Conservation (phyloP, 345 rosid genomes). For the Sisymbrium irio region DNA sequence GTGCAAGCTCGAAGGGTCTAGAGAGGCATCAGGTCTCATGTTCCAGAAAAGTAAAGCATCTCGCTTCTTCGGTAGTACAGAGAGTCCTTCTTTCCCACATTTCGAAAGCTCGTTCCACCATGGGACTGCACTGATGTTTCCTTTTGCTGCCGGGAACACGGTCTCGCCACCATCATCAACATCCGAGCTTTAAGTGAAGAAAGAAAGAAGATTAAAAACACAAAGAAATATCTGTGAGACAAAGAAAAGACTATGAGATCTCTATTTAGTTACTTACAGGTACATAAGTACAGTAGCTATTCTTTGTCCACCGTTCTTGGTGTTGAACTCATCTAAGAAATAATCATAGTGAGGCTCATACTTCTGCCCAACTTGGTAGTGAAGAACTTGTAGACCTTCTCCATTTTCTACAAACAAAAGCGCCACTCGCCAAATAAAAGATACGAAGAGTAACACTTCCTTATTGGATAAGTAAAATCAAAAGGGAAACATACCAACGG, state of each 20-base stretch:
- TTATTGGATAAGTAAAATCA: too few species aligned
- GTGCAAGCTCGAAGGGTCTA: conserved; percentile 84
- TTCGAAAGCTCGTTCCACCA: conserved; percentile 92
- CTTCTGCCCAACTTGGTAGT: conserved; percentile 95
- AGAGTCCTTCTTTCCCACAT: conserved; percentile 86
- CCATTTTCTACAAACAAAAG: conserved; percentile 63
- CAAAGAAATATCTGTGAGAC: not conserved
- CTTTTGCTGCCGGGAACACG: conserved; percentile 89
- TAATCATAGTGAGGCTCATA: conserved; percentile 96
- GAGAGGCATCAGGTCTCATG: conserved; percentile 88
- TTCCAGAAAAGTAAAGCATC: conserved; percentile 99
- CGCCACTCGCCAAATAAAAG: not conserved
- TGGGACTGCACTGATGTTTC: conserved; percentile 77
- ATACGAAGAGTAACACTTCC: not conserved
- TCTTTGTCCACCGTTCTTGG: conserved; percentile 92
- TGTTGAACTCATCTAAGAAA: conserved; percentile 82
- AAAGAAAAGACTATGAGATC: not conserved
- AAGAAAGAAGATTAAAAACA: not conserved
- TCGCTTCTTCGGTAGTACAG: conserved; percentile 87
- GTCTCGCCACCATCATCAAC: conserved; percentile 99
- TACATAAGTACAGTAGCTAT: conserved; percentile 97
- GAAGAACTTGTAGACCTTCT: conserved; percentile 96
- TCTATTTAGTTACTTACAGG: conserved; percentile 59
- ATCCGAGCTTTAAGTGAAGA: conserved; percentile 77
- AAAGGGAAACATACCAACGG: conserved; percentile 54